phyloP scores from a whole-genome alignment of 306 rosid genomes.

The Corylus americana region DNA sequence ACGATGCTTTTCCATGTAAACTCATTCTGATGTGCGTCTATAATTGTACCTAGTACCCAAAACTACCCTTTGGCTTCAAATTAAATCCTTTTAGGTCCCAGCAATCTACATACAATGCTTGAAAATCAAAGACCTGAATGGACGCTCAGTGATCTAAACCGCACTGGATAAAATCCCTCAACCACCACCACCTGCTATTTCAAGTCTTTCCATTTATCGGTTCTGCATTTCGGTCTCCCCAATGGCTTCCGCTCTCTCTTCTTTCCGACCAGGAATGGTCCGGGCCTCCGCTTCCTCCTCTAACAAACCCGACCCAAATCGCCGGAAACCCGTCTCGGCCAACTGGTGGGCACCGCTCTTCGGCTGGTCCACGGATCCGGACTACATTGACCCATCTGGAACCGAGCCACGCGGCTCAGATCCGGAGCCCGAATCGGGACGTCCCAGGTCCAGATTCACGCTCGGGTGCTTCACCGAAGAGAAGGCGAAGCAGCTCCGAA shows the following conservation, averaged over 20 bases:
- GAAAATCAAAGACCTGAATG: too few species aligned
- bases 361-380: conserved; percentile 62
- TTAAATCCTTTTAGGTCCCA: neutral
- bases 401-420: conserved; percentile 3
- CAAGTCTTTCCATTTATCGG: too few species aligned
- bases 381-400: conserved; percentile 37
- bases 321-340: conserved; percentile 36
- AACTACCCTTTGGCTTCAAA: neutral
- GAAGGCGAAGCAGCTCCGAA: conserved; percentile 67
- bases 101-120: neutral
- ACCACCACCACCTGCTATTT: neutral
- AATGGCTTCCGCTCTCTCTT: conserved; percentile 50
- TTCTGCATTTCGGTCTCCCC: neutral
- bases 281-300: conserved; percentile 36
- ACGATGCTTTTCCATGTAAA: neutral
- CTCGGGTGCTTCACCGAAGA: conserved; percentile 72
- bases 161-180: neutral
- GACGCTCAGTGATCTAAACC: neutral
- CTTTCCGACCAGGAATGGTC: conserved; percentile 37
- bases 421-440: conserved; percentile 11
- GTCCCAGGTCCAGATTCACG: conserved; percentile 33
- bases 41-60: neutral
- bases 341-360: conserved; percentile 76
- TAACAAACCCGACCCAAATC: conserved; percentile 35
- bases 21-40: rapidly evolving